These are phyloP conservation scores for Trebouxia sp. DNA, from an alignment of 139 green algal species.

Conservation along the genomic window DNA sequence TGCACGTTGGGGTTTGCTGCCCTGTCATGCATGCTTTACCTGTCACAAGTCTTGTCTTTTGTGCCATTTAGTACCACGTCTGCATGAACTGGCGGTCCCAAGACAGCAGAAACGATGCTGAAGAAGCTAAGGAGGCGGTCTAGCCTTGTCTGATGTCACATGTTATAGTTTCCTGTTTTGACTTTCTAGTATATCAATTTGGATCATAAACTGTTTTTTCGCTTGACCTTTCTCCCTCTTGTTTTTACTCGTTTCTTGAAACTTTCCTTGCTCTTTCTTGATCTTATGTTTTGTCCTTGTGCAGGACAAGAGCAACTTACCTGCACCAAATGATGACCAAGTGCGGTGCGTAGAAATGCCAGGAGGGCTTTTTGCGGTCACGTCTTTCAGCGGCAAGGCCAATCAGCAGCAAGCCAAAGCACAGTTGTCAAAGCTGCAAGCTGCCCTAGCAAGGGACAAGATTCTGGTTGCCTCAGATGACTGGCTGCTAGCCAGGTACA, in stretches of 20 bases:
- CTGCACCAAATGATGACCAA: background rate
- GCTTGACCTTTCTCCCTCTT: background rate
- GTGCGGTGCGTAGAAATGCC: background rate
- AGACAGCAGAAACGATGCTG: too few species aligned
- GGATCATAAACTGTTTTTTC: too few species aligned
- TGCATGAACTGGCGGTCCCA: too few species aligned
- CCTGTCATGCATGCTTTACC: too few species aligned
- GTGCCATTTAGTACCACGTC: too few species aligned
- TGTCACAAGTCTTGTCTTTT: too few species aligned
- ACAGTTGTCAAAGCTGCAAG: background rate
- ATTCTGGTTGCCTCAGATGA: conserved; percentile 11
- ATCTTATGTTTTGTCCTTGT: background rate
- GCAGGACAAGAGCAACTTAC: conserved; percentile 4
- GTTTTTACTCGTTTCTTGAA: background rate
- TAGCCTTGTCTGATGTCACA: too few species aligned
- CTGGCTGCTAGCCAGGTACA: conserved; percentile 71
- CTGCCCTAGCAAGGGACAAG: conserved; percentile 32
- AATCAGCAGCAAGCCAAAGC: background rate
- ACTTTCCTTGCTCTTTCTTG: background rate
- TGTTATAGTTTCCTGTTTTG: too few species aligned
- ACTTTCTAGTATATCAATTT: too few species aligned
- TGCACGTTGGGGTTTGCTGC: too few species aligned
- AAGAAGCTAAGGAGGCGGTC: too few species aligned
- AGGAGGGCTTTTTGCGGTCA: conserved; percentile 43
- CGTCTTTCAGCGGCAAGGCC: conserved; percentile 39